Evolutionary conservation across 2,329 filamentous ascomycete genomes (phyloP).

Genomic region (Aspergillus eucalypticola): DNA sequence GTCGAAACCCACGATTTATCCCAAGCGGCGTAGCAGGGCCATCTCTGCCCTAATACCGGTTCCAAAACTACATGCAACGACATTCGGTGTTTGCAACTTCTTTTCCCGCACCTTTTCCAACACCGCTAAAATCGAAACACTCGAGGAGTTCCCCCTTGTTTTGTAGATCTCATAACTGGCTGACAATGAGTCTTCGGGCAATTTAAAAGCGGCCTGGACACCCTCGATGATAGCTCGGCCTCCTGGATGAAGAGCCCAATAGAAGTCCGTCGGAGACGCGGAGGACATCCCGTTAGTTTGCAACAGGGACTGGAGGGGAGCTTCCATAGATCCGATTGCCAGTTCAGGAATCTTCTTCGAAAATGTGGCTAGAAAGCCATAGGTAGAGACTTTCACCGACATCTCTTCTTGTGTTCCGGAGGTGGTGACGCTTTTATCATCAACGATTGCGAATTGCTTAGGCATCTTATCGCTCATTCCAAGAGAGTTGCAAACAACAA

Average conservation of each 20-base stretch:
- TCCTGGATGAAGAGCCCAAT: slow-evolving; percentile 8
- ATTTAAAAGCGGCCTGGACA: not conserved
- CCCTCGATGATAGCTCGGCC: not conserved
- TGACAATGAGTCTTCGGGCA: not conserved
- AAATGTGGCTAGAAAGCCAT: not conserved
- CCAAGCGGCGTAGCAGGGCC: not conserved
- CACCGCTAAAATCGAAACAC: not conserved
- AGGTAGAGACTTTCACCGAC: not conserved
- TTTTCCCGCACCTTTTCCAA: not conserved
- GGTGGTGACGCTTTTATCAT: not conserved
- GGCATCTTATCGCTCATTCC: not conserved
- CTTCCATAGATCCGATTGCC: not conserved
- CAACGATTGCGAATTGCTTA: not conserved
- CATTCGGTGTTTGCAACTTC: not conserved
- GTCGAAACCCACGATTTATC: not conserved
- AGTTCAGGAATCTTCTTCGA: not conserved
- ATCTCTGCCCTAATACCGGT: slow-evolving; percentile 5
- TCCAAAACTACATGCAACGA: not conserved
- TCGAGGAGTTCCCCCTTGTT: not conserved
- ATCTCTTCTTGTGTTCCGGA: not conserved
- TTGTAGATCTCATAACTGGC: slow-evolving; percentile 2
- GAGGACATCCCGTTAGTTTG: not conserved
- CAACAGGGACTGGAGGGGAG: not conserved
- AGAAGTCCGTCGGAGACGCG: not conserved
- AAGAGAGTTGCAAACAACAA: slow-evolving; percentile 1